A percentile compares a stretch with the other conserved stretches of the same genome.
Conservation (phyloP, 805 yeast genomes). For the Wilhelminamyces savonicus region DNA sequence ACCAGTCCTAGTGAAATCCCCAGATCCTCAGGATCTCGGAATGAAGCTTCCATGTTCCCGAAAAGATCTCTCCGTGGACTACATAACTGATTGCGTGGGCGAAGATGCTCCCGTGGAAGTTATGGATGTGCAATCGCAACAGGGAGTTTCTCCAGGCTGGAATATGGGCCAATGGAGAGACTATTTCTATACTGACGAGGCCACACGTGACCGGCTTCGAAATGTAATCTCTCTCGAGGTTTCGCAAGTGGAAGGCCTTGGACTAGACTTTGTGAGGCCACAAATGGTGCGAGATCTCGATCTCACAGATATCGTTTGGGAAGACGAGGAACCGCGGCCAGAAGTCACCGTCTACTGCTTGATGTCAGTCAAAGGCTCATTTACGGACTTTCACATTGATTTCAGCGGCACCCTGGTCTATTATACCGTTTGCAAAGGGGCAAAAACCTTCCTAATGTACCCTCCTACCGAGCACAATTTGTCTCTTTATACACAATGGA, state of each 20-base stretch:
- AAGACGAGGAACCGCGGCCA: conserved; percentile 35
- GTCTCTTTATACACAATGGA: conserved; percentile 64
- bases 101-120: conserved; percentile 63
- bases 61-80: conserved; percentile 43
- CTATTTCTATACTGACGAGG: conserved; percentile 46
- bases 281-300: conserved; percentile 58
- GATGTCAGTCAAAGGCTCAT: conserved; percentile 77
- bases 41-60: conserved; percentile 44
- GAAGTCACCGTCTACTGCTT: conserved; percentile 71
- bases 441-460: conserved; percentile 65
- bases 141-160: conserved; percentile 60
- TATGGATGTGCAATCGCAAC: conserved; percentile 85
- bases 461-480: conserved; percentile 72
- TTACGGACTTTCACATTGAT: conserved; percentile 87
- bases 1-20: conserved; percentile 42
- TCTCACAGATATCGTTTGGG: conserved; percentile 65
- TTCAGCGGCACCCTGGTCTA: conserved; percentile 92
- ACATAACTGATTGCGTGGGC: conserved; percentile 57
- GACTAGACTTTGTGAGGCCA: conserved; percentile 54
- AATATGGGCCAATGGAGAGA: conserved; percentile 66
- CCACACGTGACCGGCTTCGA: conserved; percentile 55
- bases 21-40: conserved; percentile 28
- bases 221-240: conserved; percentile 83
- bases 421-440: conserved; percentile 74
- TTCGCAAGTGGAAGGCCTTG: conserved; percentile 46